A percentile compares a stretch with the other conserved stretches of the same genome.
These are phyloP conservation scores for Neurospora pannonica DNA, from an alignment of 495 filamentous ascomycete species.

Conservation along the genomic window DNA sequence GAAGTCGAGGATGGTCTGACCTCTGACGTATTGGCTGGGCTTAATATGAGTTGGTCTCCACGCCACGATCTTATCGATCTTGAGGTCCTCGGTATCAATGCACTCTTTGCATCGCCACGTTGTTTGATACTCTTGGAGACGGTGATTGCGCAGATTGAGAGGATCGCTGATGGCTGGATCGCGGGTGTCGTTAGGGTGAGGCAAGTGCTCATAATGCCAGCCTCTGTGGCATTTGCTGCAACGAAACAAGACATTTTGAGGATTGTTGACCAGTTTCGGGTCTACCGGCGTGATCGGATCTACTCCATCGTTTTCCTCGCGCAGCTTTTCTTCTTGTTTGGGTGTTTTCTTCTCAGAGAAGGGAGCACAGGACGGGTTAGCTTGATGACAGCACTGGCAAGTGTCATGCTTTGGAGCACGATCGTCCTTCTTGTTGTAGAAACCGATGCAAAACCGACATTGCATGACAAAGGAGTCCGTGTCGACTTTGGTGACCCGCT, in stretches of 20 bases:
- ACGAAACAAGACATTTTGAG: conserved; percentile 68
- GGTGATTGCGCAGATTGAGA: conserved; percentile 26
- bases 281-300: conserved; percentile 64
- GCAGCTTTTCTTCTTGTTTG: conserved; percentile 71
- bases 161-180: conserved; percentile 31
- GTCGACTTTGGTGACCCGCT: conserved; percentile 86
- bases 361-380: conserved; percentile 53
- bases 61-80: conserved; percentile 66
- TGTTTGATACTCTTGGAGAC: conserved; percentile 47
- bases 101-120: conserved; percentile 76
- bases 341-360: conserved; percentile 61
- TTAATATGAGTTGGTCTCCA: conserved; percentile 59
- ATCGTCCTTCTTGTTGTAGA: conserved; percentile 54
- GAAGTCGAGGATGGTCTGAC: conserved; percentile 40
- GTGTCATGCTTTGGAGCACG: conserved; percentile 56
- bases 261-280: conserved; percentile 58
- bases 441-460: conserved; percentile 73
- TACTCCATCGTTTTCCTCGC: conserved; percentile 63
- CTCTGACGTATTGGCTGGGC: conserved; percentile 36
- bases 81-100: conserved; percentile 37
- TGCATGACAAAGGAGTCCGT: conserved; percentile 76
- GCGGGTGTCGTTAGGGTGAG: conserved; percentile 28
- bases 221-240: conserved; percentile 68
- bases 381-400: conserved; percentile 58
- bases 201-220: conserved; percentile 77